A percentile compares a stretch with the other conserved stretches of the same genome.
These are phyloP conservation scores for Tetracladium setigerum DNA, from an alignment of 495 filamentous ascomycete genomes.

Conservation along the genomic window DNA sequence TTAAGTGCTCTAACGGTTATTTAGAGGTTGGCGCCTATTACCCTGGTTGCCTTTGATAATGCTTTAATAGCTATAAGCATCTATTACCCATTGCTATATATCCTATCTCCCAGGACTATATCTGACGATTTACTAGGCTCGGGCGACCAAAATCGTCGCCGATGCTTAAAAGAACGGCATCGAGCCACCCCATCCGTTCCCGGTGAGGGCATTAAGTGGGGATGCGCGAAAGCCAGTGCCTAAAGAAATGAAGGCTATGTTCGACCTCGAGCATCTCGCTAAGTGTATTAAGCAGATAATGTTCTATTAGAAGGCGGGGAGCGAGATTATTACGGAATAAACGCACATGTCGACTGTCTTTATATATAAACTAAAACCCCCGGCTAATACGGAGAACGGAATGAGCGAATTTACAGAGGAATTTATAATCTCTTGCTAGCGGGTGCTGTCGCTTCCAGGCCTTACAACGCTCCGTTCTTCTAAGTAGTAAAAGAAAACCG, in stretches of 20 bases:
- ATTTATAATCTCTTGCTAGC: conserved; percentile 12
- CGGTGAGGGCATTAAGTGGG: not conserved
- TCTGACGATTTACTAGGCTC: not conserved
- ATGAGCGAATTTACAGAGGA: conserved; percentile 9
- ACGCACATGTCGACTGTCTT: no score
- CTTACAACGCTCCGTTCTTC: conserved; percentile 11
- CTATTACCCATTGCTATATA: not conserved
- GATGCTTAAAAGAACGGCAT: no score
- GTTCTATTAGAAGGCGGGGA: not conserved
- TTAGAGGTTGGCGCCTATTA: conserved; percentile 7
- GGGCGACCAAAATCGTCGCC: no score
- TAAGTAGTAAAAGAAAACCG: conserved; percentile 4
- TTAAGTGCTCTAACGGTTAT: conserved; percentile 3
- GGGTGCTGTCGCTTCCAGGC: conserved; percentile 10
- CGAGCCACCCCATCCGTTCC: no score
- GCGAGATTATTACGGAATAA: no score
- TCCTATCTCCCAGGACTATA: no score
- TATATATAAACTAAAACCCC: no score
- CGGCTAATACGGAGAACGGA: not conserved
- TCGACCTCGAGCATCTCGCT: conserved; percentile 10
- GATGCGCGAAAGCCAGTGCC: conserved; percentile 4
- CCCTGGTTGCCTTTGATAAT: conserved; percentile 11
- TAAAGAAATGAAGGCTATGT: conserved; percentile 10
- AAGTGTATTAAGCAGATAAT: conserved; percentile 10
- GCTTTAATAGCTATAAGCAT: conserved; percentile 13